Conservation (phyloP, 805 yeast genomes). For the Spathaspora sp. region DNA sequence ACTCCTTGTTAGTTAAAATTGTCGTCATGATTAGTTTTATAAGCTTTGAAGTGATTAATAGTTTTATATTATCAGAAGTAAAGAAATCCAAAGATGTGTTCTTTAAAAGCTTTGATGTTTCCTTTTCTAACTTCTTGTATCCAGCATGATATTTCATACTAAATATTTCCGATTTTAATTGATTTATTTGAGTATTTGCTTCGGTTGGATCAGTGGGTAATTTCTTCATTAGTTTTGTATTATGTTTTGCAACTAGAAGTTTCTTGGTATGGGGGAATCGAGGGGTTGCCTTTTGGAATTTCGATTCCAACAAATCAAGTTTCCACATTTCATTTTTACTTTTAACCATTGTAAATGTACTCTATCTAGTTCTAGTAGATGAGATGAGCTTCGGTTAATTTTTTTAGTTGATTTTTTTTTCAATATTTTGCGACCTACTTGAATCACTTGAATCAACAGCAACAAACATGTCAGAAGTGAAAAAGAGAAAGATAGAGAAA, state of each 20-base stretch:
- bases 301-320: conserved; percentile 53
- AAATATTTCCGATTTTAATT: conserved; percentile 43
- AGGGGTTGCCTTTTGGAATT: conserved; percentile 39
- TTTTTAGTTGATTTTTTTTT: background rate
- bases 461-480: background rate
- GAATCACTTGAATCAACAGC: background rate
- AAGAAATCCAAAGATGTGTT: conserved; percentile 16
- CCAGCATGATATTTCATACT: conserved; percentile 49
- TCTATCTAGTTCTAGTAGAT: background rate
- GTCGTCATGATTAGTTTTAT: conserved; percentile 24
- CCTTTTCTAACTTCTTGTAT: conserved; percentile 36
- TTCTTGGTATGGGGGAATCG: conserved; percentile 49
- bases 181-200: conserved; percentile 42
- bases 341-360: background rate
- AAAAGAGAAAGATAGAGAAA: conserved; percentile 9
- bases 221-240: conserved; percentile 36
- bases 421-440: background rate
- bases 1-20: conserved; percentile 26
- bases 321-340: conserved; percentile 36
- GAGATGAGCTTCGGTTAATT: conserved; percentile 7
- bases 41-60: conserved; percentile 29
- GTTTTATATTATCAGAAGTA: conserved; percentile 13
- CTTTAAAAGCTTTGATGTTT: conserved; percentile 20
- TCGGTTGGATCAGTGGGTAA: conserved; percentile 39
- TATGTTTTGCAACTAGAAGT: conserved; percentile 43